Conservation (phyloP, 2,329 filamentous ascomycete species). For the Raffaelea arxii region DNA sequence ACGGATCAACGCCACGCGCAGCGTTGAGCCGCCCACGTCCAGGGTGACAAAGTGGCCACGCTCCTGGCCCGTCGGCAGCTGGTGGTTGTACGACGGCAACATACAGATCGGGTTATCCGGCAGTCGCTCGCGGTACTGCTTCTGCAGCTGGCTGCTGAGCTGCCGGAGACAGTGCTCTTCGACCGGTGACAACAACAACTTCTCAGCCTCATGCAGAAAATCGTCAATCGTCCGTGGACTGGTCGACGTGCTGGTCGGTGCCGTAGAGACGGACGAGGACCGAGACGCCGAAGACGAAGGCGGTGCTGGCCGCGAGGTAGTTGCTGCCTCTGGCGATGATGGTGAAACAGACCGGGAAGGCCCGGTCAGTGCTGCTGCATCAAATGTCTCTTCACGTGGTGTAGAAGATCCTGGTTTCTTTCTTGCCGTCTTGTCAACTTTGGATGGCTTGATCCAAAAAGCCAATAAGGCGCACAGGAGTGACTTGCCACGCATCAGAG, state of each 20-base stretch:
- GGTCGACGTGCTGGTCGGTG: background rate
- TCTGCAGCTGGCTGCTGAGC: constrained; percentile 40
- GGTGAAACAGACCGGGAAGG: no score
- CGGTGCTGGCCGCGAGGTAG: no score
- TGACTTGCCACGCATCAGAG: constrained; percentile 49
- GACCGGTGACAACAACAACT: constrained; percentile 38
- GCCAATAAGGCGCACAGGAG: constrained; percentile 47
- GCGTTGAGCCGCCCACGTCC: constrained; percentile 60
- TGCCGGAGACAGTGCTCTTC: constrained; percentile 32
- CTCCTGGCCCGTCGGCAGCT: constrained; percentile 51
- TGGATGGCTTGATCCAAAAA: constrained; percentile 37
- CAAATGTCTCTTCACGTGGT: no score
- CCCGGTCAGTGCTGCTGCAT: no score
- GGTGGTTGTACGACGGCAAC: constrained; percentile 57
- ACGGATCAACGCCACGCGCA: constrained; percentile 55
- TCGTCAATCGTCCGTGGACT: constrained; percentile 28
- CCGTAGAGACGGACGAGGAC: background rate
- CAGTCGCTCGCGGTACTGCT: constrained; percentile 44
- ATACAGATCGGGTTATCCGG: constrained; percentile 46
- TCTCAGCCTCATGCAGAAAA: constrained; percentile 48
- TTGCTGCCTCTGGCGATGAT: no score
- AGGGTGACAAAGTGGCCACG: constrained; percentile 50
- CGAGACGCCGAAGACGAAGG: no score
- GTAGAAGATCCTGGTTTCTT: background rate
- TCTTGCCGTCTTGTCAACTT: constrained; percentile 3